Conservation (phyloP, 768 basidiomycete species). For the Agrocybe praecox region DNA sequence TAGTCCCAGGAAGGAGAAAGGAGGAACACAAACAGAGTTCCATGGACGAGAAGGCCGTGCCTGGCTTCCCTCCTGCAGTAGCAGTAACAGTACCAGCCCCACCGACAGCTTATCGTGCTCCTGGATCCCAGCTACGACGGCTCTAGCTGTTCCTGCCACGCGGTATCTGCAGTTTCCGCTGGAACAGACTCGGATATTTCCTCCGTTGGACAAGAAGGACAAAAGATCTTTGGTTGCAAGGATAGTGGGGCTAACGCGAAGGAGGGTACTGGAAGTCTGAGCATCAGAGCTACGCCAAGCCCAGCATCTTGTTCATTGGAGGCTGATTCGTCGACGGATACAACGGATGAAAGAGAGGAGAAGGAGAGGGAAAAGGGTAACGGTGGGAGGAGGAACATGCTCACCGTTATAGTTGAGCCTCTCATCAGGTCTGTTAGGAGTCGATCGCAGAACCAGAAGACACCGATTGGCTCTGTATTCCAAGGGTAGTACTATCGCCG, state of each 20-base stretch:
- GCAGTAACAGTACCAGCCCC: background rate
- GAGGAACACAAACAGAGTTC: conserved; percentile 21
- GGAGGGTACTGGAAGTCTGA: background rate
- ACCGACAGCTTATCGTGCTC: conserved; percentile 21
- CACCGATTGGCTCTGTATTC: conserved; percentile 6
- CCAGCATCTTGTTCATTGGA: background rate
- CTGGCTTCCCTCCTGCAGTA: conserved; percentile 25
- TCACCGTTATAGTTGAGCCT: conserved; percentile 87
- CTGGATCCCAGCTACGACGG: background rate
- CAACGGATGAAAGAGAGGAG: conserved; percentile 22
- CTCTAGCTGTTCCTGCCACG: background rate
- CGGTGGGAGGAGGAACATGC: conserved; percentile 75
- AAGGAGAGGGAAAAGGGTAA: conserved; percentile 40
- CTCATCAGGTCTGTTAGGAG: conserved; percentile 59
- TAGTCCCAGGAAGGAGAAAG: conserved; percentile 28
- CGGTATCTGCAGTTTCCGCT: background rate
- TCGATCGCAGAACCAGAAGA: conserved; percentile 32
- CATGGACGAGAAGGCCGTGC: conserved; percentile 31
- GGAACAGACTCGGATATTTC: conserved; percentile 25
- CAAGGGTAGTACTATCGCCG: background rate
- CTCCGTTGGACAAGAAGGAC: conserved; percentile 51
- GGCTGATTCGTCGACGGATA: background rate
- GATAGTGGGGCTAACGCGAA: background rate
- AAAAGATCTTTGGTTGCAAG: conserved; percentile 64
- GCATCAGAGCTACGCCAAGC: background rate